phyloP scores from a whole-genome alignment of 192 early-diverging fungal species.

The Paraglomus occultum region DNA sequence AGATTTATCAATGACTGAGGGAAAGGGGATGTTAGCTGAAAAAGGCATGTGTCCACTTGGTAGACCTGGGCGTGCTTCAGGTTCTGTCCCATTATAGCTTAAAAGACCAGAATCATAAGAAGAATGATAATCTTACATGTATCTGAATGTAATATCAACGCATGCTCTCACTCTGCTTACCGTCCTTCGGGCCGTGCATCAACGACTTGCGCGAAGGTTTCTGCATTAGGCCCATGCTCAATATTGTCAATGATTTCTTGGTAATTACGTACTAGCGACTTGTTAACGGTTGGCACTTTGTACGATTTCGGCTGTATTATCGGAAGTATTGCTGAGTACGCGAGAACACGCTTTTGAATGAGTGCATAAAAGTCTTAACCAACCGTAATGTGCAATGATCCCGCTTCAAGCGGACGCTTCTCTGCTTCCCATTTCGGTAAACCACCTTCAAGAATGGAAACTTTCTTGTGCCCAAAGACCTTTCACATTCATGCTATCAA shows the following conservation, averaged over 20 bases:
- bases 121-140: neutral
- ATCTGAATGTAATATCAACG: neutral
- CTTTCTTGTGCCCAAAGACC: slow-evolving; percentile 87
- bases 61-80: slow-evolving; percentile 78
- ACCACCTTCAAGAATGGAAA: slow-evolving; percentile 89
- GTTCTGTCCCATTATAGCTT: slow-evolving; percentile 67
- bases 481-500: slow-evolving; percentile 30
- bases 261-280: slow-evolving; percentile 56
- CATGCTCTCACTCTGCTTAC: slow-evolving; percentile 15
- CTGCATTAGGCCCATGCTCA: slow-evolving; percentile 34
- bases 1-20: slow-evolving; percentile 52
- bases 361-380: neutral
- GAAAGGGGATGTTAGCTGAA: slow-evolving; percentile 73
- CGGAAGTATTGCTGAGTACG: no score
- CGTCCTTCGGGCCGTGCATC: slow-evolving; percentile 66
- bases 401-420: slow-evolving; percentile 36
- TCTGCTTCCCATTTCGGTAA: slow-evolving; percentile 70
- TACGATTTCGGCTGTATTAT: slow-evolving; percentile 38
- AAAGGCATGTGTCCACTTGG: slow-evolving; percentile 81
- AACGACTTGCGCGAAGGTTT: slow-evolving; percentile 51
- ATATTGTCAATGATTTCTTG: slow-evolving; percentile 56
- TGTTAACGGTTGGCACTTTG: slow-evolving; percentile 31
- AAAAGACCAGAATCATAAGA: neutral
- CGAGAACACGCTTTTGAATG: no score
- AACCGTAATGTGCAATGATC: slow-evolving; percentile 28